Evolutionary conservation across 345 rosid species (phyloP).

Genomic region (Eucalyptus leucophloia): DNA sequence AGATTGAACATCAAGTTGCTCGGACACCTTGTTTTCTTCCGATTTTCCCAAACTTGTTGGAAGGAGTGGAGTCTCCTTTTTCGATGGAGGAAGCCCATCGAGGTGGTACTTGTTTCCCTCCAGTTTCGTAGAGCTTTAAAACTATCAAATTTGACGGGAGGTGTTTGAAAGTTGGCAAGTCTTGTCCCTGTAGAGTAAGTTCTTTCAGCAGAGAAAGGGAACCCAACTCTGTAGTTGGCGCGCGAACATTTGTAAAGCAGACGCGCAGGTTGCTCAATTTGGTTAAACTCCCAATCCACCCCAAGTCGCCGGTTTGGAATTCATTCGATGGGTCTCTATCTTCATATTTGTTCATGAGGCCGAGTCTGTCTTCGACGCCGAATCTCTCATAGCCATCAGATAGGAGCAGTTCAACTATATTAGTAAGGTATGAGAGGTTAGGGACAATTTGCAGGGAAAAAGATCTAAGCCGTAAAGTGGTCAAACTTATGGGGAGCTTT

Average conservation of each 20-base stretch:
- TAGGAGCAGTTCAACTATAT: not conserved
- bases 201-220: not conserved
- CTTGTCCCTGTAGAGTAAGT: accelerated
- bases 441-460: accelerated
- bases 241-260: accelerated
- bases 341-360: no score
- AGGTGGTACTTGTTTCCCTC: not conserved
- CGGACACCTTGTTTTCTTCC: no score
- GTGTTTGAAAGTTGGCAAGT: not conserved
- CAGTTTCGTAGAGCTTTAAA: not conserved
- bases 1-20: no score
- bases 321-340: not conserved
- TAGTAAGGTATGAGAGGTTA: not conserved
- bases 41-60: no score
- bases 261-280: accelerated
- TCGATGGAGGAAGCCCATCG: no score
- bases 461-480: accelerated
- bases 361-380: no score
- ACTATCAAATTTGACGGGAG: not conserved
- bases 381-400: no score
- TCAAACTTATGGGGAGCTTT: no score
- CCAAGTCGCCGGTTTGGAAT: not conserved
- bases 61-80: no score
- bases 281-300: not conserved
- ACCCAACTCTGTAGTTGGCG: not conserved